Base-by-base conservation (phyloP, 2,329 filamentous ascomycete species). In the Dendrostoma leiphaemia region DNA sequence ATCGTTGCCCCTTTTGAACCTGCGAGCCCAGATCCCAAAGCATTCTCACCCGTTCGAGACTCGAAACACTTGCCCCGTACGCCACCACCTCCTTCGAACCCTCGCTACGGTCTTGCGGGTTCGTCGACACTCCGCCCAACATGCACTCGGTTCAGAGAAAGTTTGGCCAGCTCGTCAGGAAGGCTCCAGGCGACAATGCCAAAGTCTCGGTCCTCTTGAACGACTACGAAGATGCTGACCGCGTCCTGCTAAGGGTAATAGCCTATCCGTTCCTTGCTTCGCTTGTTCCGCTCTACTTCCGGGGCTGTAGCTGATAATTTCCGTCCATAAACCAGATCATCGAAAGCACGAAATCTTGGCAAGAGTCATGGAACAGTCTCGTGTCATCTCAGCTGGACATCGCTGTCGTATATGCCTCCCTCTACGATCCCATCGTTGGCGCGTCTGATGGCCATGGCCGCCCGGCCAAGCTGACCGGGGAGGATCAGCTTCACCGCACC, bases 151-250 rank as follows among this genome's bases (percentile, higher is more conserved):
- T 94, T 72, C 85, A 91, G 66, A 79, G 89, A 60, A 84, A 86
- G 65, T 86, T 92, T 62, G 89, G 88, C 58, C 86, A 82, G 70
- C 82, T 92, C 66, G 79, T 84, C 71, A 84, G 82, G 65, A 81
- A 76, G 63, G 72, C 85, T 58, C 84, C 85, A 23, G 88, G 86
- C 53, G 88, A 94, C 69, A 87, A 90, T 67, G 86, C 86, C 60
- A 87, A 90, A 65, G 85, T 93, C 43, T 85, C 86, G 10, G 80
- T 86, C 41, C 76, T 94, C 51, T 74, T 95, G 53, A 86, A 83
- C 62, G 90, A 94, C 65, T 94, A 91, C 66, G 87, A 91, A 62
- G 86, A 92, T 69, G 88, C 86, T 24, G 88, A 94, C 68, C 82
- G 82, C 61, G 81, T 92, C 66, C 78, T 94, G 59, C 79, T 82